Evolutionary conservation across 768 basidiomycete species (phyloP), one percentile per base, ranked within the genome.

Genomic region (Tricholoma flavovirens): DNA sequence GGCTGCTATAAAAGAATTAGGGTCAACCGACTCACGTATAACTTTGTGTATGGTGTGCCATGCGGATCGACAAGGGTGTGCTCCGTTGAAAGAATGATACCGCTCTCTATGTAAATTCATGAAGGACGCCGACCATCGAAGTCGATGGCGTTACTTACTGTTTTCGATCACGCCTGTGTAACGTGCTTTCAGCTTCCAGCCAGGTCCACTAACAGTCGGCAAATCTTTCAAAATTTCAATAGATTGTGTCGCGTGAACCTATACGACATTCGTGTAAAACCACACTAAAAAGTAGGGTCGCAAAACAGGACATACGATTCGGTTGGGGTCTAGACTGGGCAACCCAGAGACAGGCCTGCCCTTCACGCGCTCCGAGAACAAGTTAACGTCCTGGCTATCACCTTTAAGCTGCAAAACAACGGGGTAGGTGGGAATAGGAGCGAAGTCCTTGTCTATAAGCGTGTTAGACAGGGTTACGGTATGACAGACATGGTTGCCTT

Each of bases 381-480:
- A 67, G 57, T 84, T 83, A 17, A 93, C 77, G 54, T 93, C 90
- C 49, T 80, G 75, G 55, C 75, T 80, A 35, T 78, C 74, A 10
- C 87, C 86, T 71, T 91, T 93, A 65, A 92, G 77, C 26, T 69
- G 73, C 5, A 94, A 77, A 0, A 90, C 88, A 14, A 91, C 89
- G 1, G 92, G 91, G 69, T 87, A 95, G 0, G 92, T 93, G 8
- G 93, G 92, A 63, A 94, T 76, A 2, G 90, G 82, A 12, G 86
- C 75, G 70, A 88, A 95, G 26, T 79, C 74, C 58, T 80, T 77
- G 71, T 87, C 87, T 88, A 57, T n/a, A 12, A 36, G 6, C 14
- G 43, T 50, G 38, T 50, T 26, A 56, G 33, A 56, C 30, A 8
- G 30, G 0, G 8, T n/a, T 11, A 19, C 15, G 5, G 50, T 12